Conservation (phyloP, 2,329 filamentous ascomycete species). For the Cladobotryum mycophilum region DNA sequence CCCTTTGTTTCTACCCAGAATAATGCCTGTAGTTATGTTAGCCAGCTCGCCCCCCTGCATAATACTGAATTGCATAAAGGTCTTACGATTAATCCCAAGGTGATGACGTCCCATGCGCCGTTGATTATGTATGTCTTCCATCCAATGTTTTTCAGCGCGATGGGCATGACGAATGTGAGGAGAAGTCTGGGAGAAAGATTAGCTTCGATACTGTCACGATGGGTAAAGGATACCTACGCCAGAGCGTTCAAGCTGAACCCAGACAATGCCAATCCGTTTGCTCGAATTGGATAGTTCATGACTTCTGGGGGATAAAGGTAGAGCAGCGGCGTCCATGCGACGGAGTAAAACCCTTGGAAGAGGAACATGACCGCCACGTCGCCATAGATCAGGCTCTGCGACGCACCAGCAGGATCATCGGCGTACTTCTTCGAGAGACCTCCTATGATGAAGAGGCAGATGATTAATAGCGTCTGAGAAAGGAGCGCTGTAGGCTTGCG, state of each 20-base stretch:
- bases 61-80: background rate
- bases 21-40: conserved; percentile 17
- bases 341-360: conserved; percentile 36
- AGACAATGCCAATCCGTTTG: conserved; percentile 33
- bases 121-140: conserved; percentile 34
- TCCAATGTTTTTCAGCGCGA: conserved; percentile 31
- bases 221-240: conserved; percentile 5
- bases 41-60: conserved; percentile 41
- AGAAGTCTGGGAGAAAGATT: conserved; percentile 31
- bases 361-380: conserved; percentile 35
- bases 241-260: conserved; percentile 10
- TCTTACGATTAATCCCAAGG: conserved; percentile 14
- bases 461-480: conserved; percentile 30
- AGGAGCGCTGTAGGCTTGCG: conserved; percentile 33
- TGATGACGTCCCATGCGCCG: conserved; percentile 20
- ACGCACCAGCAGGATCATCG: conserved; percentile 11
- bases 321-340: conserved; percentile 38
- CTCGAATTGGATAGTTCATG: conserved; percentile 30
- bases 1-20: conserved; percentile 31
- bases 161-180: conserved; percentile 36
- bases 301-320: conserved; percentile 39
- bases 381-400: conserved; percentile 28
- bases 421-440: conserved; percentile 36
- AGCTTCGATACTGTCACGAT: conserved; percentile 30
- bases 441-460: conserved; percentile 46